Evolutionary conservation across 148 eudicot genomes (phyloP).

Genomic region (Nepenthes mirabilis): DNA sequence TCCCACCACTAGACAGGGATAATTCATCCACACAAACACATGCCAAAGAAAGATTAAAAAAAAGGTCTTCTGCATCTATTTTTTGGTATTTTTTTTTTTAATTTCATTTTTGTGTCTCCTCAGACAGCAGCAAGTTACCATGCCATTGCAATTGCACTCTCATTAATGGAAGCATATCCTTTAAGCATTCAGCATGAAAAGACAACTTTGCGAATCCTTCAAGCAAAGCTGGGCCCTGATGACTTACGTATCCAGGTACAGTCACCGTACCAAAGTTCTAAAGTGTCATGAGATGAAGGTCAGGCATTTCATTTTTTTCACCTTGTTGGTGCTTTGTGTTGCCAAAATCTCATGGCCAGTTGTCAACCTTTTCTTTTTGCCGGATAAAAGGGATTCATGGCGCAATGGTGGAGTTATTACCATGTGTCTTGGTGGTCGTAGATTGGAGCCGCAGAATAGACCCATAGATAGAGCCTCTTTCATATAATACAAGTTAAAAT

Average conservation of each 20-base stretch:
- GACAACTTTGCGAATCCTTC: conserved; percentile 91
- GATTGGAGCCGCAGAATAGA: too few species aligned
- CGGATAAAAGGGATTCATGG: too few species aligned
- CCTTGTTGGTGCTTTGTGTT: not conserved
- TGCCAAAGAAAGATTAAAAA: too few species aligned
- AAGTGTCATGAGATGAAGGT: not conserved
- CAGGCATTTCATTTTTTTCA: not conserved
- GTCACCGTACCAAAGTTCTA: not conserved
- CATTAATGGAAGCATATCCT: conserved; percentile 99
- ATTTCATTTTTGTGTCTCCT: conserved; percentile 6
- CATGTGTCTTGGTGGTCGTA: too few species aligned
- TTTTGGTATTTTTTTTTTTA: too few species aligned
- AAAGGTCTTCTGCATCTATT: too few species aligned
- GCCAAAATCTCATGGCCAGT: not conserved
- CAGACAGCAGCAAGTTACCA: conserved; percentile 99
- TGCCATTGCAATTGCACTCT: conserved; percentile 99
- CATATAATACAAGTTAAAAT: too few species aligned
- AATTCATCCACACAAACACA: too few species aligned
- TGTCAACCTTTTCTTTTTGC: too few species aligned
- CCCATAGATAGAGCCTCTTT: too few species aligned
- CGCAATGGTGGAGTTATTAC: too few species aligned
- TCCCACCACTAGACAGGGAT: too few species aligned
- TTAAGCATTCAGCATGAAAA: conserved; percentile 98
- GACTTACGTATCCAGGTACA: conserved; percentile 98
- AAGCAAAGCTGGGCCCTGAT: conserved; percentile 98